phyloP scores from a whole-genome alignment of 345 rosid species.

The Brassica juncea region DNA sequence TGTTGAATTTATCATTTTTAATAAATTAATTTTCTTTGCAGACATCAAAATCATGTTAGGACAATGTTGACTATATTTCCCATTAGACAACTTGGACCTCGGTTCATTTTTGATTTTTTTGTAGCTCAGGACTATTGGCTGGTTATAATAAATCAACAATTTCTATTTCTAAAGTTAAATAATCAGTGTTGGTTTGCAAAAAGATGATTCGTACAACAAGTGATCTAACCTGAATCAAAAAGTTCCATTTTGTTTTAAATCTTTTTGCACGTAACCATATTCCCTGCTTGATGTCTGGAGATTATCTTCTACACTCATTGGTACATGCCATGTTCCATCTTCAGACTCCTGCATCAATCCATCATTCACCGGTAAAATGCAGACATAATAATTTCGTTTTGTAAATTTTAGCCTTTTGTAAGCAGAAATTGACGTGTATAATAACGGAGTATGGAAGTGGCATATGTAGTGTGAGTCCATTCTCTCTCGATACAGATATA shows the following conservation, averaged over 20 bases:
- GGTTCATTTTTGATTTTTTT: conserved; percentile 25
- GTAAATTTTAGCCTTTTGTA: conserved; percentile 1
- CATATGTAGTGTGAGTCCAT: conserved; percentile 63
- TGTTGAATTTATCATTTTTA: not conserved
- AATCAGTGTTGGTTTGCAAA: not conserved
- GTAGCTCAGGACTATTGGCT: not conserved
- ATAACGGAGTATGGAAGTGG: conserved; percentile 94
- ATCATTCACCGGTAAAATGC: not conserved
- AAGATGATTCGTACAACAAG: not conserved
- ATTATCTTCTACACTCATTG: conserved; percentile 61
- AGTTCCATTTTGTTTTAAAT: conserved; percentile 28
- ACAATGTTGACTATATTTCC: not conserved
- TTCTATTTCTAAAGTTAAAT: not conserved
- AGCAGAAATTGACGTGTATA: conserved; percentile 65
- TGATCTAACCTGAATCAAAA: not conserved
- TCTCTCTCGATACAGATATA: conserved; percentile 46
- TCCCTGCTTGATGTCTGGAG: conserved; percentile 58
- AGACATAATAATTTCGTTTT: not conserved
- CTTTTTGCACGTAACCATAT: conserved; percentile 74
- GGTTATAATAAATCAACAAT: not conserved
- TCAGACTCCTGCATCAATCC: conserved; percentile 71
- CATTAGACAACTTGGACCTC: not conserved
- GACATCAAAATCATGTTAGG: not conserved
- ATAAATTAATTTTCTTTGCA: not conserved
- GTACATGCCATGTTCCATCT: conserved; percentile 87